Percentiles rank a stretch among this genome's conserved stretches.
phyloP scores from a whole-genome alignment of 345 rosid genomes.

The Citrus sinensis region DNA sequence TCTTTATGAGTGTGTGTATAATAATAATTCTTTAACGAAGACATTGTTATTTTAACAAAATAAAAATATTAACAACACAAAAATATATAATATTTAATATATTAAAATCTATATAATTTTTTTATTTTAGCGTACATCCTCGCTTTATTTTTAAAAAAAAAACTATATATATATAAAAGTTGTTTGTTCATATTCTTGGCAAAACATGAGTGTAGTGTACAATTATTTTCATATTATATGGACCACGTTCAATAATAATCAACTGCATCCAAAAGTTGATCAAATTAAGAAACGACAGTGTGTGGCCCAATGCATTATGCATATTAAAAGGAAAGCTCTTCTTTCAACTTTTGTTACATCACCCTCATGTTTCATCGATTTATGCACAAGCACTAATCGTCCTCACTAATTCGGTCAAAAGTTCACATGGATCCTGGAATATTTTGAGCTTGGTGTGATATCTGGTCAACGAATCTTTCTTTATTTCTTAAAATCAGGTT shows the following conservation, averaged over 20 bases:
- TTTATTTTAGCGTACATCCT: too few relatives aligned
- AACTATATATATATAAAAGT: neutral
- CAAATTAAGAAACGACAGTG: neutral
- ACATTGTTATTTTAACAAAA: too few relatives aligned
- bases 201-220: neutral
- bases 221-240: neutral
- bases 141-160: too few relatives aligned
- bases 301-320: neutral
- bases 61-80: too few relatives aligned
- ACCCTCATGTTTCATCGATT: slow-evolving; percentile 1
- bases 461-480: slow-evolving; percentile 9
- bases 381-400: neutral
- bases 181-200: neutral
- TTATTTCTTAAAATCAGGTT: neutral
- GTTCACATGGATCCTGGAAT: slow-evolving; percentile 11
- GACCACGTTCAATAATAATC: neutral
- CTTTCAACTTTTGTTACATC: neutral
- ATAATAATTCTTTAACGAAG: too few relatives aligned
- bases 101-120: too few relatives aligned
- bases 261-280: neutral
- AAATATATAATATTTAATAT: too few relatives aligned
- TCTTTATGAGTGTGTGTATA: too few relatives aligned
- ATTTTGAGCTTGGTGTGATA: neutral
- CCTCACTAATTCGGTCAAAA: slow-evolving; percentile 6
- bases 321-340: neutral